Evolutionary conservation across 2,329 filamentous ascomycete genomes (phyloP).

Genomic region (Nigrospora sphaerica): DNA sequence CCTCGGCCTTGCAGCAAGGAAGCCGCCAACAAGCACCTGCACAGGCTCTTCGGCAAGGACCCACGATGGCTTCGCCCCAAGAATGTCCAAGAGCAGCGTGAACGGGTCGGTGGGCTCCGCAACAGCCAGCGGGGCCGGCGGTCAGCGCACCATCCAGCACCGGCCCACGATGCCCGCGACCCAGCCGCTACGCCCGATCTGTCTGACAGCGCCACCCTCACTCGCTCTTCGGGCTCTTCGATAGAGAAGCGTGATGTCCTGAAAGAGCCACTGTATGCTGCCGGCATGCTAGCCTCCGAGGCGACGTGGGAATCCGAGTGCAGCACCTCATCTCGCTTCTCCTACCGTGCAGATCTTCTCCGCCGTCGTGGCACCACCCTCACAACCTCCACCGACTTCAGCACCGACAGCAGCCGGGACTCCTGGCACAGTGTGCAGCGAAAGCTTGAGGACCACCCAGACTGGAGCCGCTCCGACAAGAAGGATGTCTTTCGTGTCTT

Average conservation of each 20-base stretch:
- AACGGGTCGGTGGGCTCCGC: conserved; percentile 34
- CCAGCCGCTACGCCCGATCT: conserved; percentile 11
- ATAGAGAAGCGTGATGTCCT: conserved; percentile 8
- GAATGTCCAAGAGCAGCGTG: conserved; percentile 41
- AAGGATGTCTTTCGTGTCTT: conserved; percentile 17
- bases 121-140: conserved; percentile 23
- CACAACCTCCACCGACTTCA: conserved; percentile 30
- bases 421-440: conserved; percentile 6
- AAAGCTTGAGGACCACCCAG: conserved; percentile 1
- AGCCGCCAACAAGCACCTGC: conserved; percentile 52
- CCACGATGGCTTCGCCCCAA: conserved; percentile 50
- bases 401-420: conserved; percentile 26
- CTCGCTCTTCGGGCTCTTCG: conserved; percentile 15
- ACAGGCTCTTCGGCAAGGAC: conserved; percentile 49
- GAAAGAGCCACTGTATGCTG: background rate
- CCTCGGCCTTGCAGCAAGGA: conserved; percentile 34
- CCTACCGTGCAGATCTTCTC: conserved; percentile 14
- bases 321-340: background rate
- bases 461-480: conserved; percentile 18
- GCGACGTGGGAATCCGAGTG: background rate
- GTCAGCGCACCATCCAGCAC: conserved; percentile 11
- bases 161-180: conserved; percentile 13
- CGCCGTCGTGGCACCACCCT: conserved; percentile 25
- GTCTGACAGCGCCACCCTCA: conserved; percentile 13
- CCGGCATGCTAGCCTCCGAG: background rate